phyloP scores from a whole-genome alignment of 1,284 basidiomycete species.

The Paramarasmius palmivorus region DNA sequence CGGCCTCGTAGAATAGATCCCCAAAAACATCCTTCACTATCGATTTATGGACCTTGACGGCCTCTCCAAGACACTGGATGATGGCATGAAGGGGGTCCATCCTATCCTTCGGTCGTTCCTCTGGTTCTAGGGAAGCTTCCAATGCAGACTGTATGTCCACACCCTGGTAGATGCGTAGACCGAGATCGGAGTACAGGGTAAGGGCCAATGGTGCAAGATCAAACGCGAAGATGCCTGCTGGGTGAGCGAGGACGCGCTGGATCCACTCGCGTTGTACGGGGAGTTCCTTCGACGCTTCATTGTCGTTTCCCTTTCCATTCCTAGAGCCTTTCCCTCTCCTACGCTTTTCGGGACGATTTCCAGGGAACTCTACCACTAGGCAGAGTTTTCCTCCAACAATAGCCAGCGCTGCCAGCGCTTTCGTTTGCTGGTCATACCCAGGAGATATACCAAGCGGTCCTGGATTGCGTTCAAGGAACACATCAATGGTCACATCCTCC shows the following conservation, averaged over 20 bases:
- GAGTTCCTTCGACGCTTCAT: background rate
- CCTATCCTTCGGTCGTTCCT: background rate
- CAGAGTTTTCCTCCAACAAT: background rate
- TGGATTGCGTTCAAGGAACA: background rate
- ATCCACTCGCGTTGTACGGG: background rate
- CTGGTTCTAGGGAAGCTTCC: conserved; percentile 1
- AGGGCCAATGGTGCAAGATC: conserved; percentile 40
- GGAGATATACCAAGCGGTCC: conserved; percentile 1
- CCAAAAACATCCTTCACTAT: conserved; percentile 46
- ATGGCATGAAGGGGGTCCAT: conserved; percentile 42
- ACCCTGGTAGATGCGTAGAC: conserved; percentile 37
- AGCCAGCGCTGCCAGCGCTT: background rate
- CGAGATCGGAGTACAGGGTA: conserved; percentile 36
- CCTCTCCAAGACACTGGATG: conserved; percentile 39
- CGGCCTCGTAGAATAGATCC: conserved; percentile 31
- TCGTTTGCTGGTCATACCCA: background rate
- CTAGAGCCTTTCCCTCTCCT: background rate
- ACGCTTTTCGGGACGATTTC: background rate
- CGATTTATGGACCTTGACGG: conserved; percentile 31
- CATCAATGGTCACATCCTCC: background rate
- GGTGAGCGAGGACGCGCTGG: conserved; percentile 29
- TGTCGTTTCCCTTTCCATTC: too few relatives aligned
- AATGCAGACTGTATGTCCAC: conserved; percentile 60
- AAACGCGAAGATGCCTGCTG: conserved; percentile 37
- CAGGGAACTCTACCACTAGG: conserved; percentile 1